Base-by-base conservation (phyloP, 1,139 yeast genomes). In the Candida tropicalis region DNA sequence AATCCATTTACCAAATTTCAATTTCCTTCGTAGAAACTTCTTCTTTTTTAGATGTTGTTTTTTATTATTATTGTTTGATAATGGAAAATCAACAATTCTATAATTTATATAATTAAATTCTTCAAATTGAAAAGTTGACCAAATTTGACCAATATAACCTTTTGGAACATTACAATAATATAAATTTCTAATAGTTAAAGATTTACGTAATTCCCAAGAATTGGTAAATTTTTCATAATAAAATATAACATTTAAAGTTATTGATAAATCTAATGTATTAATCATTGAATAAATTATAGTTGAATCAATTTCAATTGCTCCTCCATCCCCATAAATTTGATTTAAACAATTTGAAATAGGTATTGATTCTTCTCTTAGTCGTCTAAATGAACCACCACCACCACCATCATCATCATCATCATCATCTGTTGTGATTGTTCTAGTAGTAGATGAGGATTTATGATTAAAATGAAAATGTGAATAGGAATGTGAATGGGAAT, bases 311-410 rank as follows among this genome's bases (percentile, higher is more conserved):
- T 44, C 50, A 17, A 50, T 16, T 9, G 42, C 35, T 2, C 54
- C 54, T 7, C 54, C 54, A 15, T 41, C 45, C 2, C 54, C 52
- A 27, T 40, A 33, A 12, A 32, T 27, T 38, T 49, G 49, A 37
- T 45, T 46, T 24, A 50, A 38, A 36, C 54, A 50, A 25, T 39
- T 39, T n/a, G 51, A 43, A 5, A 50, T 25, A n/a, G 54, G 54
- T 5, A 46, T 16, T n/a, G 34, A 16, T 12, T 13, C 24, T 20
- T 20, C 15, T n/a, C 5, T 28, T 16, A 15, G 9, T 17, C 38
- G 31, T 20, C 4, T 20, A 4, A 20, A 20, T 18, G 22, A 18
- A 27, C 7, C 31, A 27, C 8, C 31, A 27, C 9, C 16, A 4
- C 8, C 8, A 20, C 9, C 6, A 20, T 20, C 23, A 4, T 20